Percentiles rank a stretch among this genome's conserved stretches.
Conservation (phyloP, 2,329 filamentous ascomycete species). For the Fusarium virguliforme region DNA sequence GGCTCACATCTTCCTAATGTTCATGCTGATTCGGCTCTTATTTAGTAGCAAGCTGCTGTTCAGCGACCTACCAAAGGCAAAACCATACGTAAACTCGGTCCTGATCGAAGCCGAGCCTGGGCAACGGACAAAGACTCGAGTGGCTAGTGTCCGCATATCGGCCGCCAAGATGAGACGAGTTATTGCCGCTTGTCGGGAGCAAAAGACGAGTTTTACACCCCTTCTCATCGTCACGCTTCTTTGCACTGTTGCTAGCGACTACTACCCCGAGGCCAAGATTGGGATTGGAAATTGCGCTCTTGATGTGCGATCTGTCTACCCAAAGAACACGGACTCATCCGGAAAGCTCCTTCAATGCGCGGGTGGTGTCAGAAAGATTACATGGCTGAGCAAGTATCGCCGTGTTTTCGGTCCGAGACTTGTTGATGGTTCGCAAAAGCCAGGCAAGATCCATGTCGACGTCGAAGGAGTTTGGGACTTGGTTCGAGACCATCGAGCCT, state of each 20-base stretch:
- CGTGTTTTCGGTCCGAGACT: neutral
- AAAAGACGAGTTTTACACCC: constrained; percentile 46
- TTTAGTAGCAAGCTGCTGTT: constrained; percentile 26
- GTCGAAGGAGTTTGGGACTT: constrained; percentile 19
- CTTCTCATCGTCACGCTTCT: constrained; percentile 35
- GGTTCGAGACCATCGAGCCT: constrained; percentile 18
- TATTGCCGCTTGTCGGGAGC: constrained; percentile 39
- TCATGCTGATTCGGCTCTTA: constrained; percentile 23
- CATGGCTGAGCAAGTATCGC: constrained; percentile 23
- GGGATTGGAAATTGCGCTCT: constrained; percentile 29
- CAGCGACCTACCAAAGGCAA: constrained; percentile 10
- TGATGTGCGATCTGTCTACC: constrained; percentile 27
- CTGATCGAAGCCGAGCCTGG: neutral
- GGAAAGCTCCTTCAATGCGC: constrained; percentile 25
- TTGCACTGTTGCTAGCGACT: constrained; percentile 40
- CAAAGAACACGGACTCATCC: neutral
- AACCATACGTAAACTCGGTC: constrained; percentile 16
- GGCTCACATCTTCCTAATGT: constrained; percentile 19
- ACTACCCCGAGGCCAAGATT: constrained; percentile 46
- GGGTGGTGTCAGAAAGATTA: constrained; percentile 8
- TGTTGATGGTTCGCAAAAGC: neutral
- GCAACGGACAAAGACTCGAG: constrained; percentile 26
- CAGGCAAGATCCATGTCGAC: neutral
- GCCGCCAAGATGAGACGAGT: constrained; percentile 22
- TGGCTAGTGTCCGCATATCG: constrained; percentile 30